phyloP scores from a whole-genome alignment of 75 land plant genomes.

The Picea glauca region DNA sequence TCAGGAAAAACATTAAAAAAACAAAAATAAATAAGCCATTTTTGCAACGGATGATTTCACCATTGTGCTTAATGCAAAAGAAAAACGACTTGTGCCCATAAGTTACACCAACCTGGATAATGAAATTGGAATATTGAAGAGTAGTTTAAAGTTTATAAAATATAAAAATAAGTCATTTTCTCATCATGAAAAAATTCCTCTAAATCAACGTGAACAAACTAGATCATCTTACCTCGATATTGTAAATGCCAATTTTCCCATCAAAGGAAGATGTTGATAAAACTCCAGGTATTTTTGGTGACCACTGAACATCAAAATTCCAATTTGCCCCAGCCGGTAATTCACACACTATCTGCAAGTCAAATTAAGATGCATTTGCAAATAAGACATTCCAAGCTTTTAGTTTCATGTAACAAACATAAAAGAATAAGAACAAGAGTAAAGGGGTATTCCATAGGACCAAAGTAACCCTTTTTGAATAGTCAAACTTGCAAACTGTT shows the following conservation, averaged over 20 bases:
- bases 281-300: constrained; percentile 88
- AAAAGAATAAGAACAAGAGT: neutral
- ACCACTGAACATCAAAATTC: constrained; percentile 99
- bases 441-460: neutral
- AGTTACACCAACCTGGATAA: neutral
- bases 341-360: constrained; percentile 70
- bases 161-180: neutral
- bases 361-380: constrained; percentile 7
- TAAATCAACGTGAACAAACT: neutral
- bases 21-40: too few relatives aligned
- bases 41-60: neutral
- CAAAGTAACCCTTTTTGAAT: neutral
- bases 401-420: neutral
- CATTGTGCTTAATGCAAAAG: neutral
- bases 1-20: too few relatives aligned
- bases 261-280: constrained; percentile 94
- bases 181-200: neutral
- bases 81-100: neutral
- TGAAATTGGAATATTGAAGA: neutral
- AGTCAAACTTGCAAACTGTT: neutral
- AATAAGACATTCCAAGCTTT: neutral
- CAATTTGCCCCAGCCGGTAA: constrained; percentile 83
- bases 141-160: too few relatives aligned
- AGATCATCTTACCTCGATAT: constrained; percentile 70
- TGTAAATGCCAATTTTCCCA: constrained; percentile 86